Evolutionary conservation across 2,329 filamentous ascomycete genomes (phyloP).

Genomic region (Cercospora zeae-maydis): DNA sequence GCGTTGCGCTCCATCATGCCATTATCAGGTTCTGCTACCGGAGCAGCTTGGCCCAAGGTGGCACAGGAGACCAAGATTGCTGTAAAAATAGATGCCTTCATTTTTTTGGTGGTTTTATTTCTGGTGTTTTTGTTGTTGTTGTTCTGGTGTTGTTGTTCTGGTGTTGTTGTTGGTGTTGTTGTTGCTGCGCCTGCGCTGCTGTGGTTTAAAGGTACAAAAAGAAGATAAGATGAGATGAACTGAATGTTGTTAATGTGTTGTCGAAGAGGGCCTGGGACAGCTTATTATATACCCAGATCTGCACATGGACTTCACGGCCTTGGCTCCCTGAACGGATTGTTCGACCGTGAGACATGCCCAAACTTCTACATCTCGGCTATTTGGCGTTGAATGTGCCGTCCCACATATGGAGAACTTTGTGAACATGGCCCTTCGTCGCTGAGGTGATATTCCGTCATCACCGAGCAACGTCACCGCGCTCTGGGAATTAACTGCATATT

Average conservation of each 20-base stretch:
- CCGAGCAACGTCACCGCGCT: not conserved
- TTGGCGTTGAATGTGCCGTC: not conserved
- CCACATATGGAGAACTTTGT: not conserved
- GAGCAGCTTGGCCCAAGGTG: not conserved
- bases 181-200: not conserved
- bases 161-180: not conserved
- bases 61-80: not conserved
- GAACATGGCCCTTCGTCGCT: not conserved
- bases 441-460: not conserved
- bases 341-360: not conserved
- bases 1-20: not conserved
- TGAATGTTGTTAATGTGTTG: not conserved
- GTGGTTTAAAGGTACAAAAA: not conserved
- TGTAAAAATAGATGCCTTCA: not conserved
- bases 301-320: not conserved
- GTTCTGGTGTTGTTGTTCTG: too few species aligned
- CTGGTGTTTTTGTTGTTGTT: too few species aligned
- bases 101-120: not conserved
- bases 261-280: not conserved
- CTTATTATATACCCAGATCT: not conserved
- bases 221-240: conserved; percentile 1
- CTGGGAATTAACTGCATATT: not conserved
- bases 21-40: not conserved
- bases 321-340: not conserved
- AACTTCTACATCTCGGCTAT: not conserved